phyloP scores from a whole-genome alignment of 2,329 filamentous ascomycete species.

The Calonectria pseudoturangicola region DNA sequence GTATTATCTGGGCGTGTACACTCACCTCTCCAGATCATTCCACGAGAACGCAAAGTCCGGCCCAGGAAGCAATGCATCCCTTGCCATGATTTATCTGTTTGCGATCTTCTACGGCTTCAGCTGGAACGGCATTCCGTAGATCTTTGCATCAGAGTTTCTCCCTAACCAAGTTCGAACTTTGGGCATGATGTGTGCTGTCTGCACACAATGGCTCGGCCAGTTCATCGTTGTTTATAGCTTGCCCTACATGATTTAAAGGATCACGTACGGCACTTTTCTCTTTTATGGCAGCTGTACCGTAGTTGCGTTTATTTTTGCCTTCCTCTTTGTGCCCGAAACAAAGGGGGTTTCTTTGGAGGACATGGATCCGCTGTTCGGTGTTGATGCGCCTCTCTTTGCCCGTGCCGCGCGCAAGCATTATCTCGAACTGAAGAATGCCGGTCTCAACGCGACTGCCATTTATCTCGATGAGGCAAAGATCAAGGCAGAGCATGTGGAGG shows the following conservation, averaged over 20 bases:
- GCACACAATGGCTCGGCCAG: constrained; percentile 54
- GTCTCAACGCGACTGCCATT: background rate
- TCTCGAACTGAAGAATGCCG: background rate
- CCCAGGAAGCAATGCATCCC: constrained; percentile 47
- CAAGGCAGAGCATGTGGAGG: too few species aligned
- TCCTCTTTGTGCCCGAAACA: constrained; percentile 37
- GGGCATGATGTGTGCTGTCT: constrained; percentile 50
- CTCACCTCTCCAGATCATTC: constrained; percentile 44
- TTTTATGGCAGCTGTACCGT: constrained; percentile 26
- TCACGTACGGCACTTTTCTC: constrained; percentile 30
- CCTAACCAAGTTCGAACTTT: constrained; percentile 51
- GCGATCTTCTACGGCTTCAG: constrained; percentile 49
- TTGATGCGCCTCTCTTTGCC: constrained; percentile 5
- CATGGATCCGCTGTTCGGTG: constrained; percentile 37
- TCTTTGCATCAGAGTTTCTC: constrained; percentile 41
- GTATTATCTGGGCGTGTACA: constrained; percentile 59
- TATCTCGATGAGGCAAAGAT: too few species aligned
- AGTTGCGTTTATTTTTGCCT: constrained; percentile 29
- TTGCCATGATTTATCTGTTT: constrained; percentile 55
- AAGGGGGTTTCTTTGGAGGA: constrained; percentile 36
- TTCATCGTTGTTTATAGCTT: constrained; percentile 54
- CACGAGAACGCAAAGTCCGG: constrained; percentile 33
- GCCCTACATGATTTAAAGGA: constrained; percentile 53
- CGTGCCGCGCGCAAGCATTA: background rate
- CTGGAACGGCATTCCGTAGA: constrained; percentile 56